These are phyloP conservation scores for Hexamita inflata DNA, from an alignment of 208 protist species.

Conservation along the genomic window DNA sequence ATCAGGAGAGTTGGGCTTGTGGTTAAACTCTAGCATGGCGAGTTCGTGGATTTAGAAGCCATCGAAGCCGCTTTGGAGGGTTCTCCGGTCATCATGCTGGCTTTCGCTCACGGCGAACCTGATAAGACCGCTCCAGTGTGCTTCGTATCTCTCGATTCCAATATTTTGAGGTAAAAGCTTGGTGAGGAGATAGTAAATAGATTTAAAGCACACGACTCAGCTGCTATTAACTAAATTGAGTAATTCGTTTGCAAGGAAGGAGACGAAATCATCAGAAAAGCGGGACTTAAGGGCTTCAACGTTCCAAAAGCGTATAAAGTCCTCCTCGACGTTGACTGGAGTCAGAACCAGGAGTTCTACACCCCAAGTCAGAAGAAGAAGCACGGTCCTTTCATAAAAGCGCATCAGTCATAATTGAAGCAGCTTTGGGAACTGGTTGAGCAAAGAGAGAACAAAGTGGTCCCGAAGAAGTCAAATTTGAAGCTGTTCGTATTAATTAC, in stretches of 20 bases:
- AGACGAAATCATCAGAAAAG: not conserved
- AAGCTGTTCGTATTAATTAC: no score
- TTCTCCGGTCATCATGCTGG: not conserved
- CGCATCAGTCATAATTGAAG: no score
- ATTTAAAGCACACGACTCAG: no score
- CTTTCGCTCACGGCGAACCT: not conserved
- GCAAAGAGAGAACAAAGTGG: no score
- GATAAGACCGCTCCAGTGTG: not conserved
- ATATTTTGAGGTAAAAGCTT: not conserved
- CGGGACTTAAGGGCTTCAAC: constrained; percentile 19
- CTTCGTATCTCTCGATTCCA: not conserved
- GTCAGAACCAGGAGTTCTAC: not conserved
- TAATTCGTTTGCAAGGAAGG: not conserved
- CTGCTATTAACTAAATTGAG: not conserved
- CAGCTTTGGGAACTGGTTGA: no score
- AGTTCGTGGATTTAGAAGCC: not conserved
- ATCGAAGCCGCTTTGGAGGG: not conserved
- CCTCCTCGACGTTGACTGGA: constrained; percentile 22
- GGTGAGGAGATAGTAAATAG: not conserved
- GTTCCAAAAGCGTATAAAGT: not conserved
- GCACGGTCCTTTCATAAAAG: not conserved
- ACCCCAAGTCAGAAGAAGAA: constrained; percentile 16
- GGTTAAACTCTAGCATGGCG: not conserved
- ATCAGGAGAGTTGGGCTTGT: not conserved
- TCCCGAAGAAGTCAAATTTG: no score